Base-by-base conservation (phyloP, 2,329 filamentous ascomycete species). In the Arthrobotrys sphaeroides region DNA sequence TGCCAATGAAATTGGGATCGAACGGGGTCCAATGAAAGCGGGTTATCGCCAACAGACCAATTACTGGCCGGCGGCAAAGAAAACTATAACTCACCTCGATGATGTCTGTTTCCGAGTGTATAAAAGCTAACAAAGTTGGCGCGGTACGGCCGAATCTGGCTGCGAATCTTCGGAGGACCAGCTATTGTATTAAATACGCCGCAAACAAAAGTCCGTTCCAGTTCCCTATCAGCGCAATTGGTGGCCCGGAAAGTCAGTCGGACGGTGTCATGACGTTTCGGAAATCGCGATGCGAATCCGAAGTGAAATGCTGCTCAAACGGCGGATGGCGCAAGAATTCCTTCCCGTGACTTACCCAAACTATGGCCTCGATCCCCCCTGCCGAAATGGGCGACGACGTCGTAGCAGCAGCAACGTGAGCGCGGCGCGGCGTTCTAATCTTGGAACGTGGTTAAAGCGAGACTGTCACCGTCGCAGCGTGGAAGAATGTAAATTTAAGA, bases 1-100 rank as follows among this genome's bases (percentile, higher is more conserved):
- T 40, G 57, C 47, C 59, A 62, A 47, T 68, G 40, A 68, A 64
- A 64, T 74, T 74, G 55, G 69, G 68, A 3, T 59, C 49, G 49
- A 65, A 24, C 53, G 42, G 55, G 33, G 49, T 59, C 70, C 70
- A 74, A 74, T 74, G 12, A 64, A 64, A 74, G 31, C 24, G 22
- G 61, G 36, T 36, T 24, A 22, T 64, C 45, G n/a, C 24, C 22
- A 45, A 31, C 26, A 28, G 18, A 31, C 42, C n/a, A 43, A 28
- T 49, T 62, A 74, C 68, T 67, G 62, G 70, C 26, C 70, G 70
- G 70, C 62, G 70, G 70, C 62, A 74, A 74, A 59, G 62, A 74
- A 74, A 74, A 68, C 70, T 24, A 55, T 55, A 55, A 55, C 51
- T 66, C 47, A 66, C 62, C 64, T 51, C 42, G 55, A 60, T 57